Conservation (phyloP, 2,329 filamentous ascomycete species). For the Hypoxylon sp. region DNA sequence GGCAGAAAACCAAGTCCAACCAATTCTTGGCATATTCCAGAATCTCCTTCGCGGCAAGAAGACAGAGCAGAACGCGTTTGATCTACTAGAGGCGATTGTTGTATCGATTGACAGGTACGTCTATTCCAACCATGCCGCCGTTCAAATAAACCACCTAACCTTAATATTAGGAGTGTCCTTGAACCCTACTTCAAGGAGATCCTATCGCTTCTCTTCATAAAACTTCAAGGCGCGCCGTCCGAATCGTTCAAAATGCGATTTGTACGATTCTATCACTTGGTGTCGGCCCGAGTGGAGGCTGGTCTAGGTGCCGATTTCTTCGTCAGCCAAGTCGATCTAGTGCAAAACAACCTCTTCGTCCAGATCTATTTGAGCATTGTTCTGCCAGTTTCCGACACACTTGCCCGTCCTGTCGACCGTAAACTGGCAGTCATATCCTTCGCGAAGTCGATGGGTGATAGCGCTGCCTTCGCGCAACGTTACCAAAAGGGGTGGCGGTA, state of each 20-base stretch:
- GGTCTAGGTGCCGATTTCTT: slow-evolving; percentile 96
- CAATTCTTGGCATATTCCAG: slow-evolving; percentile 96
- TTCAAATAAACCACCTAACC: slow-evolving; percentile 10
- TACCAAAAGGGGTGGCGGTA: slow-evolving; percentile 93
- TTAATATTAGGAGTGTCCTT: slow-evolving; percentile 68
- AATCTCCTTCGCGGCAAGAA: slow-evolving; percentile 85
- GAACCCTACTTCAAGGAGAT: slow-evolving; percentile 85
- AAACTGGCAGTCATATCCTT: slow-evolving; percentile 95
- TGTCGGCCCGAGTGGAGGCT: slow-evolving; percentile 82
- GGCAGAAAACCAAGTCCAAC: slow-evolving; percentile 84
- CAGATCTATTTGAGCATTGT: slow-evolving; percentile 90
- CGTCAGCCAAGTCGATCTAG: slow-evolving; percentile 83
- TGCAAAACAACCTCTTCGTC: slow-evolving; percentile 85
- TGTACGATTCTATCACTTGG: slow-evolving; percentile 93
- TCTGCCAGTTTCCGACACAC: slow-evolving; percentile 88
- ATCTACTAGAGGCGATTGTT: slow-evolving; percentile 87
- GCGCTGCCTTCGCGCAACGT: slow-evolving; percentile 82
- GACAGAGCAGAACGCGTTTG: slow-evolving; percentile 89
- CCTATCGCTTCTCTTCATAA: slow-evolving; percentile 84
- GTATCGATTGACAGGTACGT: slow-evolving; percentile 79
- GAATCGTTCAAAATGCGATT: slow-evolving; percentile 91
- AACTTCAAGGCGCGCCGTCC: slow-evolving; percentile 76
- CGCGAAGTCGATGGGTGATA: slow-evolving; percentile 92
- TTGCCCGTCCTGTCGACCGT: slow-evolving; percentile 88
- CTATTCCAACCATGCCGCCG: neutral